Percentiles rank a stretch among this genome's conserved stretches.
Conservation (phyloP, 805 yeast genomes). For the Geotrichum ghanense region DNA sequence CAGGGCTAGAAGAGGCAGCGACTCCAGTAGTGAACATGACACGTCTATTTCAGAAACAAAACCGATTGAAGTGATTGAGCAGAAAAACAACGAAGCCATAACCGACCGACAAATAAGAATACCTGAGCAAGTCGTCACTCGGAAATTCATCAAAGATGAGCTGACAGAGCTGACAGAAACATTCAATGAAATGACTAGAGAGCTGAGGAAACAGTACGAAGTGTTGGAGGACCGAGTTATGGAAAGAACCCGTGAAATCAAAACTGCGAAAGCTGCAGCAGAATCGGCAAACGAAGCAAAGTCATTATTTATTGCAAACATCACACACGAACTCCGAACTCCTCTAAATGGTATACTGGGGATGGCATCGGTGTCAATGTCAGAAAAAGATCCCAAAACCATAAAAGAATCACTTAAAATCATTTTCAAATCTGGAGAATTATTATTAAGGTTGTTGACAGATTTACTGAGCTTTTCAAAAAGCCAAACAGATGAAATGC, state of each 20-base stretch:
- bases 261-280: conserved; percentile 31
- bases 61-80: background rate
- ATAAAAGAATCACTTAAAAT: conserved; percentile 64
- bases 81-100: background rate
- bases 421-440: conserved; percentile 82
- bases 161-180: conserved; percentile 79
- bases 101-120: conserved; percentile 3
- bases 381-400: conserved; percentile 56
- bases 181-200: conserved; percentile 85
- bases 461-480: conserved; percentile 83
- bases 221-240: conserved; percentile 81
- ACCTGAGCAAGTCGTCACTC: conserved; percentile 14
- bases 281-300: conserved; percentile 86
- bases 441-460: conserved; percentile 76
- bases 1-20: conserved; percentile 2
- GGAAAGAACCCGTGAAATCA: conserved; percentile 77
- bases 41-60: background rate
- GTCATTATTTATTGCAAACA: conserved; percentile 86
- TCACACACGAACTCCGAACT: conserved; percentile 86
- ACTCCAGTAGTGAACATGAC: background rate
- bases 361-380: conserved; percentile 88
- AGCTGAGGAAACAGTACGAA: conserved; percentile 70
- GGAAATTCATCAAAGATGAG: conserved; percentile 45
- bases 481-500: conserved; percentile 74
- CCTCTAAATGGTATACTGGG: conserved; percentile 95